Base-by-base conservation (phyloP, 1,139 yeast genomes). In the Hemisphaericaspora xylofermentans region DNA sequence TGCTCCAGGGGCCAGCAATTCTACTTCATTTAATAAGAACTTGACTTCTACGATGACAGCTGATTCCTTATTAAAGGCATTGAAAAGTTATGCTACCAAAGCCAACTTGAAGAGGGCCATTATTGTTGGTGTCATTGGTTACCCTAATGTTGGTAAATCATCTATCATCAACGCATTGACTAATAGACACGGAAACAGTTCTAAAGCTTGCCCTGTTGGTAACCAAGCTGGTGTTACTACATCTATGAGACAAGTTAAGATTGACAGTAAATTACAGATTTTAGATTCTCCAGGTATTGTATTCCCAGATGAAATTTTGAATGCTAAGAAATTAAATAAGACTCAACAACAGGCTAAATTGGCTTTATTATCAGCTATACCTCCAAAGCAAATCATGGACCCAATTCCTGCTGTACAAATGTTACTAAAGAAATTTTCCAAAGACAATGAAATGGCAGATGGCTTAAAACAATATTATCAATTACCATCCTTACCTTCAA, bases 201-300 rank as follows among this genome's bases (percentile, higher is more conserved):
- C 80, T 34, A 79, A 76, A 53, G 94, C 93, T 9, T 93, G 98
- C 61, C 98, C 98, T 12, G 95, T 88, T 26, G 99, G 98, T 35
- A 94, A 95, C 56, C 94, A 87, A 66, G 98, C 99, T 3, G 98
- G 98, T 61, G 93, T 93, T 29, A 93, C 98, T 24, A 91, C 96
- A 1, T 73, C 93, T 3, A 71, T 93, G 62, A 81, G 97, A 66
- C 95, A 89, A 63, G 89, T 93, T 45, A 93, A 93, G 66, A 78
- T 93, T 47, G 98, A 93, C 61, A 85, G 82, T 58, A 89, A 89
- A 63, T 76, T 93, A 53, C 88, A 86, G 63, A 76, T 93, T 48
- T 75, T 93, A 58, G 98, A 93, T 63, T 88, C 97, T 38, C 98
- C 98, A 38, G 98, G 98, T 60, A 93, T 93, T 50, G 97, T 94